These are phyloP conservation scores for Saccharomycopsis selenospora DNA, from an alignment of 805 yeast genomes.

Conservation along the genomic window DNA sequence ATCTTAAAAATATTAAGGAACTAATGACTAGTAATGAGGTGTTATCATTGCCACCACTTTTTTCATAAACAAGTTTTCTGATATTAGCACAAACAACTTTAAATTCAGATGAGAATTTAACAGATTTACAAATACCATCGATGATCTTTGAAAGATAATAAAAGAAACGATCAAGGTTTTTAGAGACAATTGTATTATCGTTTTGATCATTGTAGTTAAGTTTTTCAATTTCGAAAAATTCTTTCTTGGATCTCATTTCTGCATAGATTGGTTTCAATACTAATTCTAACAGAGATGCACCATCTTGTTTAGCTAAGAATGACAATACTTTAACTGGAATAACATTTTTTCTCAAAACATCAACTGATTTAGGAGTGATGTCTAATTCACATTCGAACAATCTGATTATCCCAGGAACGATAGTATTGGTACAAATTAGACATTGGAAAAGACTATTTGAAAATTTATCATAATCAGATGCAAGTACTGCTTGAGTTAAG, in stretches of 20 bases:
- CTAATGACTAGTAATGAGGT: slow-evolving; percentile 73
- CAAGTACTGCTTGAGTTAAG: slow-evolving; percentile 3
- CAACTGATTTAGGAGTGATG: slow-evolving; percentile 9
- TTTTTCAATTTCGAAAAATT: slow-evolving; percentile 62
- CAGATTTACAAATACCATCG: slow-evolving; percentile 48
- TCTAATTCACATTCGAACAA: slow-evolving; percentile 22
- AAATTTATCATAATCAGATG: slow-evolving; percentile 12
- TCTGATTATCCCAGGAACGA: slow-evolving; percentile 13
- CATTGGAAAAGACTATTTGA: slow-evolving; percentile 11
- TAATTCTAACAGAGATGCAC: slow-evolving; percentile 45
- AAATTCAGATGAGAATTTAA: slow-evolving; percentile 65
- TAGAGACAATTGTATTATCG: slow-evolving; percentile 16
- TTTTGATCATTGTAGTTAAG: slow-evolving; percentile 31
- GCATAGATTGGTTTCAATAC: slow-evolving; percentile 52
- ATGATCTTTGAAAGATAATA: slow-evolving; percentile 50
- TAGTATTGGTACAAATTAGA: slow-evolving; percentile 6
- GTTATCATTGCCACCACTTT: slow-evolving; percentile 35
- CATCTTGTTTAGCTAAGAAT: slow-evolving; percentile 62
- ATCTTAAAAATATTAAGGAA: slow-evolving; percentile 75
- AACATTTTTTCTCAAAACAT: slow-evolving; percentile 72
- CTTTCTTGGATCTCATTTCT: slow-evolving; percentile 42
- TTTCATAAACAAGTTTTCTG: slow-evolving; percentile 23
- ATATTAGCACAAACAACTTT: slow-evolving; percentile 67
- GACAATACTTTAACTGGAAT: slow-evolving; percentile 75
- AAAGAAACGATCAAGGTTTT: slow-evolving; percentile 41